Evolutionary conservation across 495 filamentous ascomycete genomes (phyloP), one percentile per base, ranked within the genome.

Genomic region (Penicillium chermesinum): DNA sequence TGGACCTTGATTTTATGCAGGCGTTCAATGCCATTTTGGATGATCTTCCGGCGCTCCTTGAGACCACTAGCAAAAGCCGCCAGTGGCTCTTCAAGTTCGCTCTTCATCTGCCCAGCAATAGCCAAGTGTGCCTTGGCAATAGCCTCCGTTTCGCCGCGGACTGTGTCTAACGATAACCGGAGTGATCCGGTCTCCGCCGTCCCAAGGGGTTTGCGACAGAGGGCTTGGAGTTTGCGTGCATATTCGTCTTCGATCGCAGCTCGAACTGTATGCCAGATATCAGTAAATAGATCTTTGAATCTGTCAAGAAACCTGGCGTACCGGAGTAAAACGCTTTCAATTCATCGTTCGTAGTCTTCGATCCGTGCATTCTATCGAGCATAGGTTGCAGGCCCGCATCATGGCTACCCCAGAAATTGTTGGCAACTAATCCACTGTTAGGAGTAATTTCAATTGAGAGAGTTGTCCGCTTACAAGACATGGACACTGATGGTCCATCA

Each of bases 381-480:
- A 99, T 81, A 45, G 94, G 94, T 37, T 77, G 76, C 55, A 97
- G 87, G 54, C 94, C 94, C 34, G 94, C 94, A 74, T 99, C 94
- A 65, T 99, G 90, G 75, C 91, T 96, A 50, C 94, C 94, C 94
- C 94, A 99, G 70, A 99, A 99, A 65, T 99, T 97, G 72, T 97
- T 97, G 59, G 94, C 90, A 69, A 97, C 89, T 95, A 54, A 21
- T 17, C 22, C 19, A 32, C 22, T 18, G 54, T 68, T 49, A 65
- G 35, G 25, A 20, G 10, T 9, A 7, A 14, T 7, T 0, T 15
- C 7, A 20, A 38, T 18, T 9, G n/a, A 17, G 16, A 32, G 13
- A 35, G n/a, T 19, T 40, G 22, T 39, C 17, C 16, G 36, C 74
- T 51, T 77, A 81, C 82, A 86, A 42, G 81, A 86, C 54, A 84